Conservation (phyloP, 345 rosid species). For the Eucalyptus tenuipes region DNA sequence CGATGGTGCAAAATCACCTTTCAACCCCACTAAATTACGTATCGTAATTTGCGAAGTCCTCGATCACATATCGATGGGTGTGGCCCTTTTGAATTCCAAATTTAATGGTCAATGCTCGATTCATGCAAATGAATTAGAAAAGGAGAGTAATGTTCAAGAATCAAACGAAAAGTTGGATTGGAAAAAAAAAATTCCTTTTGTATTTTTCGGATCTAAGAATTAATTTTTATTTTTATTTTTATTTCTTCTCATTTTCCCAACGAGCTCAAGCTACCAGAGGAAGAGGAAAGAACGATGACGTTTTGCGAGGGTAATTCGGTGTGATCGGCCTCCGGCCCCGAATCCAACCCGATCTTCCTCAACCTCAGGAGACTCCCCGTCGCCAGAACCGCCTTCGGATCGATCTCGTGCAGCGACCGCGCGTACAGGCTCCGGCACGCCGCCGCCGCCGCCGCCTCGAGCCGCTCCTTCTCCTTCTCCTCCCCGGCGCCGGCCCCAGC, state of each 20-base stretch:
- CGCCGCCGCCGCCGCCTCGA: conserved; percentile 17
- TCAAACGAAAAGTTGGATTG: not conserved
- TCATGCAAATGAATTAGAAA: not conserved
- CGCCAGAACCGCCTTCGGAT: conserved; percentile 62
- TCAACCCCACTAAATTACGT: not conserved
- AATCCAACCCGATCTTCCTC: conserved; percentile 26
- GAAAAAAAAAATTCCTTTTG: not conserved
- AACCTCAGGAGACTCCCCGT: conserved; percentile 57
- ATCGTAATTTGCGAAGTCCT: fast-evolving
- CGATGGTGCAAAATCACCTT: no score
- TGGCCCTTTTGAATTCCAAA: not conserved
- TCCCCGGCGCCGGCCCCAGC: conserved; percentile 29
- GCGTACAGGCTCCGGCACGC: conserved; percentile 55
- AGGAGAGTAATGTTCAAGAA: not conserved
- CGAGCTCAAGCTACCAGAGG: not conserved
- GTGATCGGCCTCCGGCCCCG: conserved; percentile 27
- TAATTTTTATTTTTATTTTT: not conserved
- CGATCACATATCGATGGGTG: fast-evolving
- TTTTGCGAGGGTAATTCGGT: conserved; percentile 33
- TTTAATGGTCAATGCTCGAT: not conserved
- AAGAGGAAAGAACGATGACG: conserved; percentile 14
- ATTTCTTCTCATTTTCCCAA: not conserved
- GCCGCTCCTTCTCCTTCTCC: conserved; percentile 12
- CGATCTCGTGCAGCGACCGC: conserved; percentile 48
- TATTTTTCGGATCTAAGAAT: not conserved